Evolutionary conservation across 805 yeast genomes (phyloP).

Genomic region (Lachancea kluyveri): DNA sequence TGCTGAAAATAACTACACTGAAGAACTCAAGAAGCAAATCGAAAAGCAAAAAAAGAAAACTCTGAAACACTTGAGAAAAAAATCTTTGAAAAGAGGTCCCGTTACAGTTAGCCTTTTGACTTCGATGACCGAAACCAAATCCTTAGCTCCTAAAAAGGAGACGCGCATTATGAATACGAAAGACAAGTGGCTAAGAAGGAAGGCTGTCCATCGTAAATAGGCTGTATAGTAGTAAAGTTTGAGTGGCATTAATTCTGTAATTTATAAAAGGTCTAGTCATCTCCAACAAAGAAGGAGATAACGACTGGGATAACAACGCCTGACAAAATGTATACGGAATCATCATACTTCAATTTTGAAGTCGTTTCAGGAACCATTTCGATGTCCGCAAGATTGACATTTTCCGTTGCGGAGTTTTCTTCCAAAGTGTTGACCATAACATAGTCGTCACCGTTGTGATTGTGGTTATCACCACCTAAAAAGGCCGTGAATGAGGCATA

Average conservation of each 20-base stretch:
- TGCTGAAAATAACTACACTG: slow-evolving; percentile 12
- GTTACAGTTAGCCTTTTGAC: slow-evolving; percentile 35
- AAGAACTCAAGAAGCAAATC: slow-evolving; percentile 13
- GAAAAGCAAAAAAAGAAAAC: slow-evolving; percentile 29
- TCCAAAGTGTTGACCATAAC: no score
- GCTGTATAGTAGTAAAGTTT: slow-evolving; percentile 1
- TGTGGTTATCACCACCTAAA: slow-evolving; percentile 16
- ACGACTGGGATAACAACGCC: slow-evolving; percentile 27
- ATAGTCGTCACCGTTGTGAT: slow-evolving; percentile 4
- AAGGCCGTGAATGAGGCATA: slow-evolving; percentile 32
- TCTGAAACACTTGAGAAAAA: slow-evolving; percentile 28
- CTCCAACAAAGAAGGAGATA: slow-evolving; percentile 22
- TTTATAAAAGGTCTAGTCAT: no score
- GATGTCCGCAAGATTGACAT: no score
- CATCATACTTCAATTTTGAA: slow-evolving; percentile 9
- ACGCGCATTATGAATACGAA: slow-evolving; percentile 19
- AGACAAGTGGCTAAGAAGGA: slow-evolving; percentile 32
- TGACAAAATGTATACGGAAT: slow-evolving; percentile 18
- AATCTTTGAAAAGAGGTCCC: slow-evolving; percentile 33
- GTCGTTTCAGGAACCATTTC: no score
- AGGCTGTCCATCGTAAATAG: slow-evolving; percentile 23
- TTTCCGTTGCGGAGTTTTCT: no score
- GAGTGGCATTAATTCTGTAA: no score
- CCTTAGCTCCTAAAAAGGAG: slow-evolving; percentile 29
- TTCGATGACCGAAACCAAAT: slow-evolving; percentile 7